A percentile compares a stretch with the other conserved stretches of the same genome.
phyloP scores from a whole-genome alignment of 805 yeast species.

The Scheffersomyces stipitis region DNA sequence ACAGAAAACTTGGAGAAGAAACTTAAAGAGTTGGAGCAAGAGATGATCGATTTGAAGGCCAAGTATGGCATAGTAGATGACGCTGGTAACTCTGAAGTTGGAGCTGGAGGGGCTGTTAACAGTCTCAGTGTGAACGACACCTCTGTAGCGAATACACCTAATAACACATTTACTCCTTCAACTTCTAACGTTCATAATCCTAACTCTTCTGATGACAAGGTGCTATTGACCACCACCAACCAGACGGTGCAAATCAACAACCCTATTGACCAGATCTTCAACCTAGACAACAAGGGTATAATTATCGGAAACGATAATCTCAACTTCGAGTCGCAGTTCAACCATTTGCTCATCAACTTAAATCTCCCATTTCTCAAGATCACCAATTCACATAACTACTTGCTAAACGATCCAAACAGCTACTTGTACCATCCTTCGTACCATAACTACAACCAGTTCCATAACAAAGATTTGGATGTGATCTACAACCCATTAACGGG shows the following conservation, averaged over 20 bases:
- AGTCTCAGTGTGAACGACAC: too few species aligned
- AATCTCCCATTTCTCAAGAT: conserved; percentile 44
- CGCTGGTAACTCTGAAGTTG: background rate
- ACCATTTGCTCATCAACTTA: conserved; percentile 42
- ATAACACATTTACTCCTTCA: background rate
- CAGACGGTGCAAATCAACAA: conserved; percentile 32
- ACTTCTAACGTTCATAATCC: background rate
- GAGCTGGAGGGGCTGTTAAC: too few species aligned
- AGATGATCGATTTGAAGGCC: conserved; percentile 39
- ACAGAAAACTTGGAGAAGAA: conserved; percentile 71
- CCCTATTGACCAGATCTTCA: conserved; percentile 47
- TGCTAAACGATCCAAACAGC: conserved; percentile 42
- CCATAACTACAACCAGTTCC: conserved; percentile 34
- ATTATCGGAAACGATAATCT: conserved; percentile 46
- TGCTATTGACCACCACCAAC: conserved; percentile 3
- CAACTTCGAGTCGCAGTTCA: conserved; percentile 46
- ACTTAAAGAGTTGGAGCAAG: conserved; percentile 60
- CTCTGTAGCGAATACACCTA: background rate
- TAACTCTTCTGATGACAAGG: background rate
- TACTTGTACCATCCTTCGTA: conserved; percentile 42
- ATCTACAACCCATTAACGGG: conserved; percentile 42
- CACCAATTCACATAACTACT: conserved; percentile 42
- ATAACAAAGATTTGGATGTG: conserved; percentile 36
- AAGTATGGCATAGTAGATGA: conserved; percentile 19
- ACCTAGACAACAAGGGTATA: conserved; percentile 41